A percentile compares a stretch with the other conserved stretches of the same genome.
Conservation (phyloP, 306 rosid genomes). For the Inga leiocalycina region DNA sequence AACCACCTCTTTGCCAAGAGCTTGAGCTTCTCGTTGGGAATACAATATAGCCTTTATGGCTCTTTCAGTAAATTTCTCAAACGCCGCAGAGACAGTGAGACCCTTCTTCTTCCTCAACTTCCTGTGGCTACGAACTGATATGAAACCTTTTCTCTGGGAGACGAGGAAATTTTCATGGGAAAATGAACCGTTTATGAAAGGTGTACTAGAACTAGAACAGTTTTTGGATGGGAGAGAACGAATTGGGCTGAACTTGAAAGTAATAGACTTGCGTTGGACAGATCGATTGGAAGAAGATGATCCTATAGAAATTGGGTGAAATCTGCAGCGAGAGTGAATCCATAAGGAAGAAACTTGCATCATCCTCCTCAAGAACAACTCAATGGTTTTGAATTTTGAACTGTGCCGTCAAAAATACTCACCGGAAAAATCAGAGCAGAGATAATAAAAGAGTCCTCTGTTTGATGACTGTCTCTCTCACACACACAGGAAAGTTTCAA, state of each 20-base stretch:
- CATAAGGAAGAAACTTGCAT: constrained; percentile 49
- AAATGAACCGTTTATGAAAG: constrained; percentile 9
- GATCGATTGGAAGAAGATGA: constrained; percentile 11
- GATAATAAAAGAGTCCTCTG: not conserved
- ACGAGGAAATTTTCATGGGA: constrained; percentile 23
- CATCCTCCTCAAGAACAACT: constrained; percentile 16
- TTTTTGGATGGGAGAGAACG: constrained; percentile 30
- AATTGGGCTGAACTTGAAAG: not conserved
- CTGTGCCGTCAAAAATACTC: constrained; percentile 14
- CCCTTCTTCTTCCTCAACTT: constrained; percentile 25
- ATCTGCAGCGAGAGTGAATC: constrained; percentile 30
- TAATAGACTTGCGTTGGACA: constrained; percentile 1
- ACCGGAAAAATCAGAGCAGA: constrained; percentile 5
- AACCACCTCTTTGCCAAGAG: constrained; percentile 62
- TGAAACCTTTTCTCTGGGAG: constrained; percentile 28
- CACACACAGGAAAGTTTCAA: not conserved
- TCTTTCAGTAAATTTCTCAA: constrained; percentile 81
- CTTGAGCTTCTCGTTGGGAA: constrained; percentile 75
- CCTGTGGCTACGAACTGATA: constrained; percentile 13
- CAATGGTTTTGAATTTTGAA: not conserved
- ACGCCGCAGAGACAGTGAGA: constrained; percentile 49
- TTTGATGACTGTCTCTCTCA: not conserved
- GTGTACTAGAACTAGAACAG: constrained; percentile 18
- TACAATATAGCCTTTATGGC: constrained; percentile 72
- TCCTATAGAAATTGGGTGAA: not conserved